These are phyloP conservation scores for Tuber umbilicatum DNA, from an alignment of 495 filamentous ascomycete genomes.

Conservation along the genomic window DNA sequence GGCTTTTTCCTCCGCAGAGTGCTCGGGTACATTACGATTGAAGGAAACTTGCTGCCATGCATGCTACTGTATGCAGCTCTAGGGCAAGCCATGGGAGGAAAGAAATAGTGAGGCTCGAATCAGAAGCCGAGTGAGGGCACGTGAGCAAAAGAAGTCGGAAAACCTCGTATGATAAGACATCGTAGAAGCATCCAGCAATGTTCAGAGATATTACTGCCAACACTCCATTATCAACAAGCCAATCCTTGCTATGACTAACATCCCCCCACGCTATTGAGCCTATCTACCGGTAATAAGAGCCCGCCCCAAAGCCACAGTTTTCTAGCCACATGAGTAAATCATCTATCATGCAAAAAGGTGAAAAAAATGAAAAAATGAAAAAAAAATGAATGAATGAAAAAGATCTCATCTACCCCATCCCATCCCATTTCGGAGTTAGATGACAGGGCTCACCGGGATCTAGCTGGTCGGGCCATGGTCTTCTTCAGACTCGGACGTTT, in stretches of 20 bases:
- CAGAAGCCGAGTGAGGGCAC: neutral
- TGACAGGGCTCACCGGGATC: neutral
- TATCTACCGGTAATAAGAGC: neutral
- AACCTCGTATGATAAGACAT: neutral
- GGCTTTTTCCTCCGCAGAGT: neutral
- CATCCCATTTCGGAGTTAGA: neutral
- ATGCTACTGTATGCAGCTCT: neutral
- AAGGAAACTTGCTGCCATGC: neutral
- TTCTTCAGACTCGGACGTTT: neutral
- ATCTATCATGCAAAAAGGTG: neutral
- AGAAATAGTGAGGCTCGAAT: neutral
- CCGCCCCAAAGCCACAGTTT: neutral
- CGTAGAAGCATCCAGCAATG: neutral
- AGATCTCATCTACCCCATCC: neutral
- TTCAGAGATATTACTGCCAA: neutral
- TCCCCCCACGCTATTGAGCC: neutral
- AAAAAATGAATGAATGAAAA: no score
- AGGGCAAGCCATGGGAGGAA: neutral
- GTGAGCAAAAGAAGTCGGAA: neutral
- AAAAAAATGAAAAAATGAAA: neutral
- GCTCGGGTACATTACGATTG: neutral
- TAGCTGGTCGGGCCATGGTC: neutral
- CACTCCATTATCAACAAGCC: neutral
- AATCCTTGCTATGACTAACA: neutral
- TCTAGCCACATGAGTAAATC: neutral